These are phyloP conservation scores for Corymbia calophylla DNA, from an alignment of 441 rosid genomes.

Conservation along the genomic window DNA sequence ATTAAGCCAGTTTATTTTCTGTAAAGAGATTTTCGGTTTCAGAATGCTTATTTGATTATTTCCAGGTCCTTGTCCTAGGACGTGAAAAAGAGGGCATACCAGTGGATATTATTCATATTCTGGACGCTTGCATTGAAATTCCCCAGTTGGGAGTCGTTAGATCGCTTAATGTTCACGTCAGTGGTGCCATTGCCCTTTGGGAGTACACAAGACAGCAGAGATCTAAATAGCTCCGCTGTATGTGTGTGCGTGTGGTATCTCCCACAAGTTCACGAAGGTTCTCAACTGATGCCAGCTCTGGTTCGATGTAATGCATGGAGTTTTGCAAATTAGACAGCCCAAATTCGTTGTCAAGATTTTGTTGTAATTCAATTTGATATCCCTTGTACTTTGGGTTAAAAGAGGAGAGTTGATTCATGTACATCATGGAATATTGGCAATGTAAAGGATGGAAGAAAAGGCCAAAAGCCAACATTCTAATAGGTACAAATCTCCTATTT, in stretches of 20 bases:
- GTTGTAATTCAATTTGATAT: background rate
- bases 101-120: slow-evolving; percentile 79
- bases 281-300: background rate
- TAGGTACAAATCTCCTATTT: background rate
- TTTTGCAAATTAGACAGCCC: background rate
- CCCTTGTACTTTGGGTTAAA: background rate
- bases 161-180: slow-evolving; percentile 93
- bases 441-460: background rate
- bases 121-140: slow-evolving; percentile 93
- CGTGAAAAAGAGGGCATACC: slow-evolving; percentile 97
- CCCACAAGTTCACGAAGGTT: background rate
- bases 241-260: background rate
- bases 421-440: background rate
- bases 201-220: slow-evolving; percentile 96
- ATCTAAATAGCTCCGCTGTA: slow-evolving; percentile 22
- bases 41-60: background rate
- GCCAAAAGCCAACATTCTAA: background rate
- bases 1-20: background rate
- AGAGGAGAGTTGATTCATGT: background rate
- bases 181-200: slow-evolving; percentile 97
- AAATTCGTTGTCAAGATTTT: background rate
- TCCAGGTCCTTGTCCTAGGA: slow-evolving; percentile 87
- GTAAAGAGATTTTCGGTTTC: background rate
- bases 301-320: background rate
- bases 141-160: slow-evolving; percentile 96